Conservation (phyloP, 169 alveolate species). For the Cytauxzoon felis region DNA sequence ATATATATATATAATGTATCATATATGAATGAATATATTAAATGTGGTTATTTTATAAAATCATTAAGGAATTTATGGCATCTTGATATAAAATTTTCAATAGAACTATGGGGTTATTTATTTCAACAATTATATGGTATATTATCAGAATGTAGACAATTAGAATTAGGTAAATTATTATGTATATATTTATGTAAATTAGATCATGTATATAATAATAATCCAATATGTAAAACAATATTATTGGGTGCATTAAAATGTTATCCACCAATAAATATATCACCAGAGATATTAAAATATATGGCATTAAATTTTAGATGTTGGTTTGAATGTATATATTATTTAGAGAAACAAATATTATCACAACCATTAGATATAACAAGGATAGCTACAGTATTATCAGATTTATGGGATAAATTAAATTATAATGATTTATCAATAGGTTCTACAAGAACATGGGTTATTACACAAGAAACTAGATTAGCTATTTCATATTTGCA, state of each 20-base stretch:
- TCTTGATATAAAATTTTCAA: constrained; percentile 16
- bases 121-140: constrained; percentile 32
- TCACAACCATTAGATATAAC: constrained; percentile 61
- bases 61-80: constrained; percentile 37
- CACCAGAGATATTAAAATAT: constrained; percentile 42
- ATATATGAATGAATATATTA: not conserved
- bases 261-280: constrained; percentile 33
- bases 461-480: constrained; percentile 56
- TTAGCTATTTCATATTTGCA: constrained; percentile 49
- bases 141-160: constrained; percentile 20
- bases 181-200: constrained; percentile 15
- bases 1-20: not conserved
- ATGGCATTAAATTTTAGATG: constrained; percentile 14
- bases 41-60: not conserved
- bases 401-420: constrained; percentile 38
- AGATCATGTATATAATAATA: constrained; percentile 11
- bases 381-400: constrained; percentile 44
- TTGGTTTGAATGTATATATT: constrained; percentile 27
- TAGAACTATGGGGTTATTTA: constrained; percentile 15
- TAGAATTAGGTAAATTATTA: constrained; percentile 2
- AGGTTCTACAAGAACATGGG: constrained; percentile 60
- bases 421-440: constrained; percentile 46
- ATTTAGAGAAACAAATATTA: constrained; percentile 49
- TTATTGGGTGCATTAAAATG: constrained; percentile 19
- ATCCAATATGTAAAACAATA: constrained; percentile 8